Conservation (phyloP, 2,329 filamentous ascomycete genomes). For the Diplodia scrobiculata region DNA sequence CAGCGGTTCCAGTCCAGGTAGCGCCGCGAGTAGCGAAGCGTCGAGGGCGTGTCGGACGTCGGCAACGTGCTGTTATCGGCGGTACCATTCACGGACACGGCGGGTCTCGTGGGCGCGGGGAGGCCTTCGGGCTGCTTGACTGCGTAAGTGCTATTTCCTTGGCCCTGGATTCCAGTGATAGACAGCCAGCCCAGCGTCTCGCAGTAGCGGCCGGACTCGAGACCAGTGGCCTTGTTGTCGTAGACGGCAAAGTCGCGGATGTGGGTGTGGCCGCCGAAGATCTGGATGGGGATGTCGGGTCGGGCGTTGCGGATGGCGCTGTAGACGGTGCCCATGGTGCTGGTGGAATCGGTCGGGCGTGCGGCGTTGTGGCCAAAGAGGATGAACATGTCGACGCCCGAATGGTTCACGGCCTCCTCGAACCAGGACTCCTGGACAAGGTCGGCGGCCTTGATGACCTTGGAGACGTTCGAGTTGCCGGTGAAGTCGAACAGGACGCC, state of each 20-base stretch:
- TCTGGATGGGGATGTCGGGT: constrained; percentile 62
- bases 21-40: constrained; percentile 56
- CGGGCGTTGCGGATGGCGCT: constrained; percentile 61
- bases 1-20: constrained; percentile 70
- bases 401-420: constrained; percentile 56
- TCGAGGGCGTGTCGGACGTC: constrained; percentile 39
- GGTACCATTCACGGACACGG: constrained; percentile 33
- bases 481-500: constrained; percentile 55
- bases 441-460: constrained; percentile 58
- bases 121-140: constrained; percentile 45
- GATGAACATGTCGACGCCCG: constrained; percentile 64
- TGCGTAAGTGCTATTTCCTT: constrained; percentile 45
- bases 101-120: constrained; percentile 48
- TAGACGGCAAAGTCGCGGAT: constrained; percentile 67
- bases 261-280: constrained; percentile 67
- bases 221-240: constrained; percentile 62
- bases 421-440: constrained; percentile 63
- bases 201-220: constrained; percentile 66
- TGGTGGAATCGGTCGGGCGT: constrained; percentile 50
- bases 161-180: constrained; percentile 61
- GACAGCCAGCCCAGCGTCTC: constrained; percentile 69
- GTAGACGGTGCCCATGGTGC: constrained; percentile 55
- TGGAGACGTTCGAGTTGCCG: constrained; percentile 64
- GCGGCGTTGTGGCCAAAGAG: constrained; percentile 66
- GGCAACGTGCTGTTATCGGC: constrained; percentile 41